phyloP scores from a whole-genome alignment of 2,329 filamentous ascomycete species.

The Penicillium sp. region DNA sequence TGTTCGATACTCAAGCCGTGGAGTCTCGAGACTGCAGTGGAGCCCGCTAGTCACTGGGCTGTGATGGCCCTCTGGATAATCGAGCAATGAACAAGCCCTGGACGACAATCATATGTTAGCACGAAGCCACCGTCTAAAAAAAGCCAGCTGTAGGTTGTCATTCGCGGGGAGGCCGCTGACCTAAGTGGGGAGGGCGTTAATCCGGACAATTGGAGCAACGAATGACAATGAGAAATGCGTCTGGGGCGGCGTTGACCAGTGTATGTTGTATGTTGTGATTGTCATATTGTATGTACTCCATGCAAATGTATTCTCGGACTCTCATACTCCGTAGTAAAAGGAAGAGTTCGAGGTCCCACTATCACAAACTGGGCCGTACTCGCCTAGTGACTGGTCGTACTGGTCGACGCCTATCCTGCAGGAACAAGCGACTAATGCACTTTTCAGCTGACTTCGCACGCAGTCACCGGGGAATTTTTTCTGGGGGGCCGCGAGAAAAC shows the following conservation, averaged over 20 bases:
- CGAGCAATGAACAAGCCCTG: conserved; percentile 13
- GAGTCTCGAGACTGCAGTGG: conserved; percentile 1
- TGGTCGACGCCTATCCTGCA: conserved; percentile 24
- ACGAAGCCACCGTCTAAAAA: conserved; percentile 13
- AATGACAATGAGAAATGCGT: neutral
- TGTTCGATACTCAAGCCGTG: neutral
- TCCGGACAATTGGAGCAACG: conserved; percentile 7
- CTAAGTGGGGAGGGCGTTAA: conserved; percentile 19
- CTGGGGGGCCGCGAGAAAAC: neutral
- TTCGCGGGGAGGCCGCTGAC: conserved; percentile 9
- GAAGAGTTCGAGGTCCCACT: conserved; percentile 1
- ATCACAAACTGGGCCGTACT: conserved; percentile 17
- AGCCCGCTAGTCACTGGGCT: conserved; percentile 11
- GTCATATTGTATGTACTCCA: neutral
- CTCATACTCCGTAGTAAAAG: neutral
- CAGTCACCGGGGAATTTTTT: neutral
- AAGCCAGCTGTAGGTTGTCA: conserved; percentile 2
- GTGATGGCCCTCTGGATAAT: conserved; percentile 13
- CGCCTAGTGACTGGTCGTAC: conserved; percentile 13
- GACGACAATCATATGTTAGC: conserved; percentile 1
- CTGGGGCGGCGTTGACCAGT: neutral
- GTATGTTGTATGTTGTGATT: neutral
- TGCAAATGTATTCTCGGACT: neutral
- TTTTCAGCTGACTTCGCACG: conserved; percentile 23
- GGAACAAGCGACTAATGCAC: conserved; percentile 31